A percentile compares a stretch with the other conserved stretches of the same genome.
Evolutionary conservation across 371 early-diverging fungal species (phyloP).

Genomic region (Phascolomyces articulosus): DNA sequence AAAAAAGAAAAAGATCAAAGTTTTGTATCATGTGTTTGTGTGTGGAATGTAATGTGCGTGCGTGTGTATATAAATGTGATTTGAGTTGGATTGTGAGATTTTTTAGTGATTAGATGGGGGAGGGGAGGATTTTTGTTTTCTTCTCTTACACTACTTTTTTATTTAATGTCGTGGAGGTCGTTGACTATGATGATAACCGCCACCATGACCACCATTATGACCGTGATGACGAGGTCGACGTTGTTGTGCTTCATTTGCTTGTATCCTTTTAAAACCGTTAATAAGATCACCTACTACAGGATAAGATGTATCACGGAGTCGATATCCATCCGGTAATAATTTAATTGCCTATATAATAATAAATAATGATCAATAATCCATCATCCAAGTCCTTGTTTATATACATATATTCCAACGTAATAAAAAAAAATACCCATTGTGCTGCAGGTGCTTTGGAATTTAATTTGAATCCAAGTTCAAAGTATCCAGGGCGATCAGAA

Average conservation of each 20-base stretch:
- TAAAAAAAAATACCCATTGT: slow-evolving; percentile 31
- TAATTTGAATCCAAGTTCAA: slow-evolving; percentile 54
- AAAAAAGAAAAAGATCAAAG: no score
- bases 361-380: no score
- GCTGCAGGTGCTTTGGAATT: slow-evolving; percentile 37
- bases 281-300: slow-evolving; percentile 63
- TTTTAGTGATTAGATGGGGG: no score
- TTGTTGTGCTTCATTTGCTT: slow-evolving; percentile 23
- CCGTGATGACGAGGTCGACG: slow-evolving; percentile 12
- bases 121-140: not conserved
- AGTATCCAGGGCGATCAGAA: slow-evolving; percentile 54
- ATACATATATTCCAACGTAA: not conserved
- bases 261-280: slow-evolving; percentile 66
- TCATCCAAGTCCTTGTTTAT: no score
- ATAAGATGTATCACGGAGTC: slow-evolving; percentile 58
- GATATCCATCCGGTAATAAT: slow-evolving; percentile 66
- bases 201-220: not conserved
- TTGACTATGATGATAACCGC: not conserved
- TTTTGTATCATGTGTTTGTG: no score
- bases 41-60: no score
- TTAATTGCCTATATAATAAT: slow-evolving; percentile 51
- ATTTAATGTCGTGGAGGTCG: slow-evolving; percentile 3
- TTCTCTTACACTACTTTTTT: slow-evolving; percentile 5
- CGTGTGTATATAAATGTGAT: no score
- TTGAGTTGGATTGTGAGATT: no score